Conservation (phyloP, 2,329 filamentous ascomycete species). For the Triangularia setosa region DNA sequence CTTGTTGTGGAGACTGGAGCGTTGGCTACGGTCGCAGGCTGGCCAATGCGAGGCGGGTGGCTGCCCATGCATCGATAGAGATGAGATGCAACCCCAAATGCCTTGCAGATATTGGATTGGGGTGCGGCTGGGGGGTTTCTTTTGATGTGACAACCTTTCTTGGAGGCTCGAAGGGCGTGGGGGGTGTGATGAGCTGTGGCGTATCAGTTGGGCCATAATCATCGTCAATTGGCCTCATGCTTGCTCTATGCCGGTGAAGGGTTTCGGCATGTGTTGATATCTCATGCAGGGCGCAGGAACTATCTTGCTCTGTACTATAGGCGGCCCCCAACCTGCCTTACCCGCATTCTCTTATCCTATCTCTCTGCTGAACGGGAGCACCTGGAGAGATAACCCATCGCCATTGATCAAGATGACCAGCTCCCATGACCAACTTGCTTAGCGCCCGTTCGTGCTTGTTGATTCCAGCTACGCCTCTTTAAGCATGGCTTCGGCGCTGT, state of each 20-base stretch:
- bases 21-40: not conserved
- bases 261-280: not conserved
- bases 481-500: not conserved
- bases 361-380: not conserved
- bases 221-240: not conserved
- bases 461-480: not conserved
- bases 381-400: not conserved
- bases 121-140: not conserved
- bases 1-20: not conserved
- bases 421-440: not conserved
- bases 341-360: not conserved
- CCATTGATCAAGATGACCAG: not conserved
- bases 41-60: not conserved
- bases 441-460: not conserved
- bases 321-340: not conserved
- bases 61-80: not conserved
- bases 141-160: too few relatives aligned
- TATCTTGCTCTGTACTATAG: not conserved
- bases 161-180: not conserved
- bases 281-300: not conserved
- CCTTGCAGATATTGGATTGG: not conserved
- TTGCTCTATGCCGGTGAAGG: not conserved
- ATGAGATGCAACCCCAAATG: not conserved
- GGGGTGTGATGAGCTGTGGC: not conserved
- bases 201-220: not conserved